These are phyloP conservation scores for Ophiostoma tasmaniense DNA, from an alignment of 2,329 filamentous ascomycete genomes.

Conservation along the genomic window DNA sequence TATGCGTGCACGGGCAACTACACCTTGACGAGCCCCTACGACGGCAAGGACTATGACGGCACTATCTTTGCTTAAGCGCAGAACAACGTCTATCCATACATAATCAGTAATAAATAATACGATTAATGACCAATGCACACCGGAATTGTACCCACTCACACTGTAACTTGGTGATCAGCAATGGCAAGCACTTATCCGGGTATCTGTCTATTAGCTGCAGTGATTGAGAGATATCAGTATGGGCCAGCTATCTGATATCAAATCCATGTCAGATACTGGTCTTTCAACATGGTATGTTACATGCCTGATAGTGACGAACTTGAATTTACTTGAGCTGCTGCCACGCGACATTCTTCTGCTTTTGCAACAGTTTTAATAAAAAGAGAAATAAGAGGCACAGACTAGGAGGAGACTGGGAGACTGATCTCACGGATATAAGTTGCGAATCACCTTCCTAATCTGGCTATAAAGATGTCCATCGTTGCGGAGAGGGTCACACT, in stretches of 20 bases:
- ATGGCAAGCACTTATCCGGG: neutral
- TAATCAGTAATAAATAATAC: slow-evolving; percentile 1
- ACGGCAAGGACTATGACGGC: slow-evolving; percentile 36
- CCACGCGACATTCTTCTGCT: neutral
- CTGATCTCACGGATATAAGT: neutral
- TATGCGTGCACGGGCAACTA: slow-evolving; percentile 42
- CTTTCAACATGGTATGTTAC: neutral
- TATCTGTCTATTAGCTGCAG: neutral
- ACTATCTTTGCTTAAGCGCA: slow-evolving; percentile 24
- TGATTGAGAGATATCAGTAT: neutral
- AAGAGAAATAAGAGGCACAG: neutral
- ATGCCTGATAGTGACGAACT: neutral
- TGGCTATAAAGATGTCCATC: neutral
- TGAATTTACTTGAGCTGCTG: neutral
- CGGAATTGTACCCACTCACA: neutral
- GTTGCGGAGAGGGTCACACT: neutral
- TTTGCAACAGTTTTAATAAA: neutral
- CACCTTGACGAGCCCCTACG: slow-evolving; percentile 31
- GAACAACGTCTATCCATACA: neutral
- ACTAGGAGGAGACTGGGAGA: neutral
- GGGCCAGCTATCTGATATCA: neutral
- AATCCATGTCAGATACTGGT: neutral
- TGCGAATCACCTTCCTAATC: neutral
- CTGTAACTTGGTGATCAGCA: neutral
- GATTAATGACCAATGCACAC: neutral